A percentile compares a stretch with the other conserved stretches of the same genome.
Conservation (phyloP, 305 asterid species). For the Galium porrigens region DNA sequence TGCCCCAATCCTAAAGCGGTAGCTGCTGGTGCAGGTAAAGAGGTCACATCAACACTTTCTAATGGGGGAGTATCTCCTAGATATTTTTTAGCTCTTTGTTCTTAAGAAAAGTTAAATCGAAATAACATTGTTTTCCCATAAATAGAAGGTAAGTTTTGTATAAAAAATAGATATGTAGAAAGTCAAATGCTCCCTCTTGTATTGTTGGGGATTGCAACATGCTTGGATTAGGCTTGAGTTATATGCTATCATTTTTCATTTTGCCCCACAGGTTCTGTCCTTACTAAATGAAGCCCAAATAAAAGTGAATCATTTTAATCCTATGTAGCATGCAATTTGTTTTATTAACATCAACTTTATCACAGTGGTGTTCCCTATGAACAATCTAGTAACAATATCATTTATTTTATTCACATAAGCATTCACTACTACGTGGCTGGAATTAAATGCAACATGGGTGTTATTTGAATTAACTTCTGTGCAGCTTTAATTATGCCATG, state of each 20-base stretch:
- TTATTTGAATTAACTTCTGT: not conserved
- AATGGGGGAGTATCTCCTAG: not conserved
- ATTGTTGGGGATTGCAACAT: not conserved
- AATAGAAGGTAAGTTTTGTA: not conserved
- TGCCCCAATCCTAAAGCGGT: constrained; percentile 18
- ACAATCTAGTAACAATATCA: not conserved
- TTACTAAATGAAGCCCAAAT: not conserved
- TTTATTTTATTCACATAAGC: not conserved
- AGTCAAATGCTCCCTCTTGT: not conserved
- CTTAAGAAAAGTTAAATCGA: not conserved
- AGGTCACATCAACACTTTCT: not conserved
- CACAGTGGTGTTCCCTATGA: not conserved
- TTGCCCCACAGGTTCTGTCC: not conserved
- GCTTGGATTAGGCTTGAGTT: not conserved
- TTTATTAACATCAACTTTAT: not conserved
- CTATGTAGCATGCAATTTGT: not conserved
- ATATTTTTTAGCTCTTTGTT: not conserved
- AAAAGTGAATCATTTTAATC: not conserved
- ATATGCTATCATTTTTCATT: not conserved
- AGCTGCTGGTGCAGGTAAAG: constrained; percentile 50
- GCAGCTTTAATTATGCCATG: not conserved
- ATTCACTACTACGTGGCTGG: not conserved
- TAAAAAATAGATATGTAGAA: not conserved
- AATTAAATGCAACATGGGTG: not conserved
- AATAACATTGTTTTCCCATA: not conserved